These are phyloP conservation scores for Jatropha multifida DNA, from an alignment of 441 rosid genomes.

Conservation along the genomic window DNA sequence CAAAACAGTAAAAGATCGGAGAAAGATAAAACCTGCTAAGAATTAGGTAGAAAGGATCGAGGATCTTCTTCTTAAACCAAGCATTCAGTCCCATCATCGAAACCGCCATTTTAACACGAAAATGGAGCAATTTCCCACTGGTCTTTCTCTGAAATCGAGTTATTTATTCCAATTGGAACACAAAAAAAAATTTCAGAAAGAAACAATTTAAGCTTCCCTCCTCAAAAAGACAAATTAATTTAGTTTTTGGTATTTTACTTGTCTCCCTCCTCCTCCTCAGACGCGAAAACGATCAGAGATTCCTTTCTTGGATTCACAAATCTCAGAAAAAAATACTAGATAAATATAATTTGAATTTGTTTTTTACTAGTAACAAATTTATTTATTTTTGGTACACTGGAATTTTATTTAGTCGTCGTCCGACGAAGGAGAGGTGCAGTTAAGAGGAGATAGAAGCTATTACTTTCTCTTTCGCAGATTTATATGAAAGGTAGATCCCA, in stretches of 20 bases:
- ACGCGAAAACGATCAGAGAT: slow-evolving; percentile 6
- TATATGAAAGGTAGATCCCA: neutral
- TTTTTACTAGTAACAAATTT: no score
- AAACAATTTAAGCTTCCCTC: neutral
- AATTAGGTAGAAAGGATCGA: slow-evolving; percentile 78
- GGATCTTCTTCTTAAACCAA: slow-evolving; percentile 64
- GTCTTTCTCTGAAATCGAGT: neutral
- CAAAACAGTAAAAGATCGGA: neutral
- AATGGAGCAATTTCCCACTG: neutral
- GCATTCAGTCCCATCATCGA: slow-evolving; percentile 34
- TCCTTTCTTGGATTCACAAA: slow-evolving; percentile 20
- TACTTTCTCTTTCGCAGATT: no score
- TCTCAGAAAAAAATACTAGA: neutral
- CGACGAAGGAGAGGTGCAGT: no score
- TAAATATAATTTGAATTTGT: no score
- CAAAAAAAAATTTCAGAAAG: neutral
- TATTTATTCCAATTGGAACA: neutral
- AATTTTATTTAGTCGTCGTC: neutral
- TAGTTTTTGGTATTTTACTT: no score
- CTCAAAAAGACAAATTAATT: neutral
- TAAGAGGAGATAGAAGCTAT: no score
- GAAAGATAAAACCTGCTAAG: slow-evolving; percentile 54
- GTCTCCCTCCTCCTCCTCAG: neutral
- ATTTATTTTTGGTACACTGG: neutral
- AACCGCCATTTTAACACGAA: slow-evolving; percentile 28